Percentiles rank a stretch among this genome's conserved stretches.
phyloP scores from a whole-genome alignment of 2,329 filamentous ascomycete genomes.

The Zopfia rhizophila region DNA sequence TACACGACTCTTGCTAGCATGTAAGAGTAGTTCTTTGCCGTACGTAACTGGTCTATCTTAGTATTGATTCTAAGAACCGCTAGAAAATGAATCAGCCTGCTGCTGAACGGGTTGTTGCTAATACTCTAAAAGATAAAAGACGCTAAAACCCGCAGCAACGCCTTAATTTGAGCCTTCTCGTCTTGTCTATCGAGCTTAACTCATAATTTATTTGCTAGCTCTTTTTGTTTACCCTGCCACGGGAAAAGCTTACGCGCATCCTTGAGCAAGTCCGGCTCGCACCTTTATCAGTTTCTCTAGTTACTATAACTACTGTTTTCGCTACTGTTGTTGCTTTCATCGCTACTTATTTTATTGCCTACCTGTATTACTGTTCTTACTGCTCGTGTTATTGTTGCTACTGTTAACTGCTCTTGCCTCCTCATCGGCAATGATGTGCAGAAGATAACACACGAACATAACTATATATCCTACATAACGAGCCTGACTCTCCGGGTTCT shows the following conservation, averaged over 20 bases:
- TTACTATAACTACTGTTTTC: too few relatives aligned
- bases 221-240: constrained; percentile 19
- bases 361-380: too few relatives aligned
- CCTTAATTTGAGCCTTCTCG: constrained; percentile 5
- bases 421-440: constrained; percentile 16
- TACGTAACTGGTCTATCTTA: constrained; percentile 17
- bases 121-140: constrained; percentile 15
- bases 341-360: too few relatives aligned
- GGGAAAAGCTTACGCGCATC: constrained; percentile 21
- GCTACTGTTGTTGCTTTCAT: too few relatives aligned
- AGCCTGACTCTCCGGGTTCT: constrained; percentile 28
- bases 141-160: constrained; percentile 8
- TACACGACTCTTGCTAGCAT: constrained; percentile 29
- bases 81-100: too few relatives aligned
- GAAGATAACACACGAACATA: constrained; percentile 26
- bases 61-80: too few relatives aligned
- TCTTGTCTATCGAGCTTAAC: constrained; percentile 10
- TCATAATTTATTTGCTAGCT: constrained; percentile 17
- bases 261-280: too few relatives aligned
- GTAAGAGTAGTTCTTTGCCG: constrained; percentile 25
- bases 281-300: too few relatives aligned
- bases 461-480: constrained; percentile 24
- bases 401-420: too few relatives aligned
- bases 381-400: too few relatives aligned
- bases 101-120: too few relatives aligned